A percentile compares a stretch with the other conserved stretches of the same genome.
phyloP scores from a whole-genome alignment of 2,329 filamentous ascomycete species.

The Fusarium bulbicola region DNA sequence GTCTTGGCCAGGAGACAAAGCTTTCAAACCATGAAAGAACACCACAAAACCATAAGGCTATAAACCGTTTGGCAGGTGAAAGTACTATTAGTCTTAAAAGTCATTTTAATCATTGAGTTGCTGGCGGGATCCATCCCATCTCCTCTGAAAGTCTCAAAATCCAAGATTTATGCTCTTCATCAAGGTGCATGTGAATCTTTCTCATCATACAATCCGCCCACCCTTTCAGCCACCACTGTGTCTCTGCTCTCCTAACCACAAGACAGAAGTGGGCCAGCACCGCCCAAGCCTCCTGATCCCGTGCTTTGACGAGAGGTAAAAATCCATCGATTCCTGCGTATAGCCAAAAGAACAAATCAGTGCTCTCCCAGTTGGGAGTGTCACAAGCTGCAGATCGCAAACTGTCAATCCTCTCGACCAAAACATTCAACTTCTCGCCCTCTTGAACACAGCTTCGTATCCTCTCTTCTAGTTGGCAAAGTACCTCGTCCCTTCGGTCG shows the following conservation, averaged over 20 bases:
- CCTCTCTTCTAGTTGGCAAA: background rate
- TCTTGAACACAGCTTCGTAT: background rate
- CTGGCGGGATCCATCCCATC: background rate
- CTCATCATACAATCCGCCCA: background rate
- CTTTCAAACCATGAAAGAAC: background rate
- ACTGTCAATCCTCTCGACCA: background rate
- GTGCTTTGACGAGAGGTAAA: background rate
- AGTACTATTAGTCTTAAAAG: accelerated
- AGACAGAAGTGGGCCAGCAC: background rate
- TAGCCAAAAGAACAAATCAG: background rate
- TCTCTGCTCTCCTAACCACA: background rate
- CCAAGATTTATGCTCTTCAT: background rate
- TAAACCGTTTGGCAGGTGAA: accelerated
- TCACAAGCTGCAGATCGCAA: background rate
- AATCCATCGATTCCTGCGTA: background rate
- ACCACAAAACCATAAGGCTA: accelerated
- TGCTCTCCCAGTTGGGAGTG: background rate
- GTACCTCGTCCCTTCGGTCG: background rate
- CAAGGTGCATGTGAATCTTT: background rate
- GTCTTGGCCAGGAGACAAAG: background rate
- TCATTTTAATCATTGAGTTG: background rate
- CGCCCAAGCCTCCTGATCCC: background rate
- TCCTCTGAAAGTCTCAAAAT: background rate
- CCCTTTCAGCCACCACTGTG: background rate
- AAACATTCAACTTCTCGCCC: background rate